Percentiles rank a stretch among this genome's conserved stretches.
These are phyloP conservation scores for Cryptococcus hybrid DNA, from an alignment of 1,284 basidiomycete species.

Conservation along the genomic window DNA sequence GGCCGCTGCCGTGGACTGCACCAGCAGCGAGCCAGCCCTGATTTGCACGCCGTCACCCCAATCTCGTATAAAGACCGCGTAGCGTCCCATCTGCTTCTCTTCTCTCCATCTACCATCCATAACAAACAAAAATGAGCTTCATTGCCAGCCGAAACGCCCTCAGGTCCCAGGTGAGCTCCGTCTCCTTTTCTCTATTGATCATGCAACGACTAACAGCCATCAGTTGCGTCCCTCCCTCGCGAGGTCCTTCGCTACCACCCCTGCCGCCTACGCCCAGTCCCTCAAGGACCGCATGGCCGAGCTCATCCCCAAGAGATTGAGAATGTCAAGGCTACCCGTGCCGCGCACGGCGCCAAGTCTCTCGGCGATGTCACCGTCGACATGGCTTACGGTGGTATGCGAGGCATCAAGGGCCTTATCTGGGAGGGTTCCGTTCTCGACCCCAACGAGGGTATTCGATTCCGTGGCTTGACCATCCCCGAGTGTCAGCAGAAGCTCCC, in stretches of 20 bases:
- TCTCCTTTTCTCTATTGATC: not conserved
- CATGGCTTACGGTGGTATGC: slow-evolving; percentile 87
- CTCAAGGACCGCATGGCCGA: slow-evolving; percentile 88
- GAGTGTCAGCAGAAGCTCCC: slow-evolving; percentile 84
- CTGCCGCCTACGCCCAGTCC: slow-evolving; percentile 64
- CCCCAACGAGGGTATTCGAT: slow-evolving; percentile 93
- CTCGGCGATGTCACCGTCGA: slow-evolving; percentile 89
- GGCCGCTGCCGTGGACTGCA: too few species aligned
- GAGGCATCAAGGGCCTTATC: slow-evolving; percentile 71
- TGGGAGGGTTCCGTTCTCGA: slow-evolving; percentile 97
- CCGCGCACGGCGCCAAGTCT: slow-evolving; percentile 80
- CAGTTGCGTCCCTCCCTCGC: slow-evolving; percentile 37
- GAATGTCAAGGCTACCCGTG: slow-evolving; percentile 80
- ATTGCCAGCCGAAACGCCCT: slow-evolving; percentile 33
- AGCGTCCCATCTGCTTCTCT: not conserved
- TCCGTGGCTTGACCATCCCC: slow-evolving; percentile 89
- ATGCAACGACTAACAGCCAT: not conserved
- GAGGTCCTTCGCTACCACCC: slow-evolving; percentile 55
- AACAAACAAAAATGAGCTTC: slow-evolving; percentile 25
- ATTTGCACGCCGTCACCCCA: not conserved
- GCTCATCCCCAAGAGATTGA: slow-evolving; percentile 84
- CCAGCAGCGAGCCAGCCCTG: not conserved
- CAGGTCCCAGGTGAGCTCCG: slow-evolving; percentile 30
- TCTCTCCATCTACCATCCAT: not conserved
- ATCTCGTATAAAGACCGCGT: too few species aligned